Percentiles rank a stretch among this genome's conserved stretches.
Conservation (phyloP, 1,139 yeast genomes). For the Hansenula sp. region DNA sequence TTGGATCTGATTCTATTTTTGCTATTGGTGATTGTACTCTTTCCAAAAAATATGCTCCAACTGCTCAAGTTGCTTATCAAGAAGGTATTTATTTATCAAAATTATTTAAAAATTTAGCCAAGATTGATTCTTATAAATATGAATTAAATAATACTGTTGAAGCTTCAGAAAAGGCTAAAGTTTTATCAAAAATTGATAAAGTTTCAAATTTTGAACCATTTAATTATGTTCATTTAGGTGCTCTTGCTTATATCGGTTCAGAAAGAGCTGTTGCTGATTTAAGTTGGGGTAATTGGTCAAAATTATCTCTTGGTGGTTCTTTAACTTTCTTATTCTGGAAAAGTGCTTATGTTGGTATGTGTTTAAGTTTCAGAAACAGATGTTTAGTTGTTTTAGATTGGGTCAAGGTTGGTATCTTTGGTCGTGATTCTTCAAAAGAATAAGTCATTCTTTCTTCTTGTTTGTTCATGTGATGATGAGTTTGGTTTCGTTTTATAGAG, state of each 20-base stretch:
- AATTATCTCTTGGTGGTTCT: conserved; percentile 77
- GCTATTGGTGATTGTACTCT: conserved; percentile 94
- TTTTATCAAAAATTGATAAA: conserved; percentile 67
- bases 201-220: conserved; percentile 55
- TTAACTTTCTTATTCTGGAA: conserved; percentile 92
- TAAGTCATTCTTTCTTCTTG: background rate
- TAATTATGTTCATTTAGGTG: conserved; percentile 64
- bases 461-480: too few relatives aligned
- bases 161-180: conserved; percentile 27
- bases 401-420: conserved; percentile 81
- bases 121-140: conserved; percentile 58
- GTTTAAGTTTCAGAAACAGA: conserved; percentile 85
- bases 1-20: conserved; percentile 80
- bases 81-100: conserved; percentile 82
- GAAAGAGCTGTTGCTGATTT: conserved; percentile 94
- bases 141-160: conserved; percentile 31
- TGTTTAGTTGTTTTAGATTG: conserved; percentile 81
- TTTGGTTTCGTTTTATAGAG: too few relatives aligned
- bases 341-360: conserved; percentile 89
- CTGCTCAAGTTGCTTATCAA: conserved; percentile 97
- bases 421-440: conserved; percentile 66
- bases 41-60: conserved; percentile 85
- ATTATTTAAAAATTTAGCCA: conserved; percentile 64
- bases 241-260: conserved; percentile 79
- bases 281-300: conserved; percentile 83